phyloP scores from a whole-genome alignment of 2,329 filamentous ascomycete genomes.

The Fusarium sp. region DNA sequence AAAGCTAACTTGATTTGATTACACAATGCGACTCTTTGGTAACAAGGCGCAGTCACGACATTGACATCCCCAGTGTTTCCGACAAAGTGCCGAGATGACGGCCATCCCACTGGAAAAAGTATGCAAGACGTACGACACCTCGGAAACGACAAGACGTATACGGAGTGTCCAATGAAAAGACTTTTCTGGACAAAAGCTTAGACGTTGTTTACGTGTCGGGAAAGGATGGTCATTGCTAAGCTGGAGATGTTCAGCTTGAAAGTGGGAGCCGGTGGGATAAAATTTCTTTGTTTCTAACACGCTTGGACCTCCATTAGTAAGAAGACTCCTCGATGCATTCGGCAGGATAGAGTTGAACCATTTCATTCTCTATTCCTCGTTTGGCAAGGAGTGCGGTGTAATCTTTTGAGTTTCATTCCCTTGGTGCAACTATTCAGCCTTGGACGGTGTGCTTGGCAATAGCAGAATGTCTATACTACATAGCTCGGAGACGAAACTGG shows the following conservation, averaged over 20 bases:
- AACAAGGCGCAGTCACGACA: neutral
- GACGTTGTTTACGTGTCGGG: neutral
- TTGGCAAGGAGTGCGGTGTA: neutral
- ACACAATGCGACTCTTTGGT: neutral
- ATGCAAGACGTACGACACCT: neutral
- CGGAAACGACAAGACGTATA: neutral
- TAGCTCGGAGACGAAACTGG: neutral
- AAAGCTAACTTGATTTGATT: neutral
- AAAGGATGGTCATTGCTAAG: neutral
- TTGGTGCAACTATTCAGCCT: neutral
- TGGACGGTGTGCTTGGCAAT: no score
- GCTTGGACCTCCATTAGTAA: neutral
- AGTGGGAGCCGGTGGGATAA: neutral
- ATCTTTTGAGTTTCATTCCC: neutral
- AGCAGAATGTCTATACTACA: neutral
- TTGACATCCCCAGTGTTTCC: neutral
- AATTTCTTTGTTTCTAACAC: neutral
- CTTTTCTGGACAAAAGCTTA: neutral
- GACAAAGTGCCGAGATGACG: neutral
- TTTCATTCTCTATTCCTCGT: neutral
- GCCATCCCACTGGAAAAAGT: neutral
- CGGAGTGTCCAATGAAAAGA: neutral
- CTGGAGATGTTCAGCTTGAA: neutral
- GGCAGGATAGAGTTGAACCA: neutral
- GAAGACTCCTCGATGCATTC: neutral